A percentile compares a stretch with the other conserved stretches of the same genome.
phyloP scores from a whole-genome alignment of 441 rosid species.

The Dalechampia spathulata region DNA sequence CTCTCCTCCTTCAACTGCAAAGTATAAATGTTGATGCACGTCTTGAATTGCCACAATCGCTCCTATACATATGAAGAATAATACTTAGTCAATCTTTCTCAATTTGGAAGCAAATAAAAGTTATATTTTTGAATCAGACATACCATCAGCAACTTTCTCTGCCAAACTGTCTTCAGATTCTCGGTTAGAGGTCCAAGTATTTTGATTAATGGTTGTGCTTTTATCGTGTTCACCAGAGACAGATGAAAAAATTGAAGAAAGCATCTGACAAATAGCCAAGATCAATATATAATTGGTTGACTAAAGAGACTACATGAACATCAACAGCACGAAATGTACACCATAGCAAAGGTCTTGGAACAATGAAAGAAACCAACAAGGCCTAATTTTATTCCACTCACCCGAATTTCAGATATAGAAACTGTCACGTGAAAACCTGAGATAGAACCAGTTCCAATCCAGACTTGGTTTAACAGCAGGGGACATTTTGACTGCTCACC shows the following conservation, averaged over 20 bases:
- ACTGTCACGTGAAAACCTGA: conserved; percentile 65
- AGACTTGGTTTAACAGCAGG: conserved; percentile 35
- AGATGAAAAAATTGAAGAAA: conserved; percentile 53
- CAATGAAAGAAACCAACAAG: conserved; percentile 18
- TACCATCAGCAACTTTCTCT: conserved; percentile 75
- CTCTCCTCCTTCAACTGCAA: conserved; percentile 65
- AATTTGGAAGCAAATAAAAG: conserved; percentile 15
- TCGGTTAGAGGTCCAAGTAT: conserved; percentile 1
- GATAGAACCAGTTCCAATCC: conserved; percentile 69
- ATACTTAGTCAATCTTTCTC: conserved; percentile 20
- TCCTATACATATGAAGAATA: conserved; percentile 38
- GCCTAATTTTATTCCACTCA: conserved; percentile 22
- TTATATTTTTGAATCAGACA: conserved; percentile 16
- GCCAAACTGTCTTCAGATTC: conserved; percentile 40
- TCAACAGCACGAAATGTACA: conserved; percentile 2
- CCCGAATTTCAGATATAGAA: conserved; percentile 75
- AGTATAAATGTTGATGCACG: conserved; percentile 76
- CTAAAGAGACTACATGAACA: conserved; percentile 5
- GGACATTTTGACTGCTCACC: conserved; percentile 40
- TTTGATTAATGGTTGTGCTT: conserved; percentile 29
- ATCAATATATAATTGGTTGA: conserved; percentile 12
- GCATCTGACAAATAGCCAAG: conserved; percentile 48
- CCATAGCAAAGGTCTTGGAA: too few relatives aligned
- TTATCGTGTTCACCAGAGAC: conserved; percentile 36
- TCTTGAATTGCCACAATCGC: conserved; percentile 88